Evolutionary conservation across 2,329 filamentous ascomycete species (phyloP).

Genomic region (Colletotrichum tamarilloi): DNA sequence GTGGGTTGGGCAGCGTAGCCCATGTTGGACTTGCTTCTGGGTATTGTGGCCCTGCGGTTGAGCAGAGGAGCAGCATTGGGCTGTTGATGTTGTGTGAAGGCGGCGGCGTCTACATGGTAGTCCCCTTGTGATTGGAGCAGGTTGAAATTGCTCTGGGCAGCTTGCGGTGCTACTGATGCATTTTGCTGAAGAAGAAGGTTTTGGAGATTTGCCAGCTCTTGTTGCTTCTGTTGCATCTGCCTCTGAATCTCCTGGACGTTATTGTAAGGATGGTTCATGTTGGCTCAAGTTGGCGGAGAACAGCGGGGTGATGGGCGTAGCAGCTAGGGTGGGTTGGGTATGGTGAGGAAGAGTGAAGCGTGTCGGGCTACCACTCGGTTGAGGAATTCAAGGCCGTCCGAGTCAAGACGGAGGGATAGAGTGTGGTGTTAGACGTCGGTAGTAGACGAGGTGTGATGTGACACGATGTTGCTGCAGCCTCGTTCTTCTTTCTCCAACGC

Average conservation of each 20-base stretch:
- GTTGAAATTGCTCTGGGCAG: slow-evolving; percentile 20
- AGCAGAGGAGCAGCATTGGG: slow-evolving; percentile 16
- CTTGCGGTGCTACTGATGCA: slow-evolving; percentile 1
- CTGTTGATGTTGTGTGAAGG: slow-evolving; percentile 20
- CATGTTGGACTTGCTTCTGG: slow-evolving; percentile 37
- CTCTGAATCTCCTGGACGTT: slow-evolving; percentile 32
- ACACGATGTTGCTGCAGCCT: slow-evolving; percentile 29
- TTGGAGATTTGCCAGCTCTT: slow-evolving; percentile 32
- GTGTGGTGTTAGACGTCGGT: background rate
- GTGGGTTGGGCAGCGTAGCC: slow-evolving; percentile 25
- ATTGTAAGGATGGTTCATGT: slow-evolving; percentile 33
- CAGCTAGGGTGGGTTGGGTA: slow-evolving; percentile 1
- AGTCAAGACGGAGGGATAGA: slow-evolving; percentile 12
- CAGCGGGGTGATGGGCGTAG: slow-evolving; percentile 12
- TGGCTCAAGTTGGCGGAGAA: slow-evolving; percentile 21
- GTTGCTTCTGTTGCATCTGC: slow-evolving; percentile 32
- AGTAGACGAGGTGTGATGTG: slow-evolving; percentile 6
- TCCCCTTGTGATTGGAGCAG: slow-evolving; percentile 24
- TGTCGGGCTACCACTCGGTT: slow-evolving; percentile 4
- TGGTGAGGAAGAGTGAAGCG: slow-evolving; percentile 7
- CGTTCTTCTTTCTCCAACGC: slow-evolving; percentile 20
- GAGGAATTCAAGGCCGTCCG: background rate
- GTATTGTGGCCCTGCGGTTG: slow-evolving; percentile 23
- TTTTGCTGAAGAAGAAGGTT: slow-evolving; percentile 22
- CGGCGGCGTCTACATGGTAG: slow-evolving; percentile 26